phyloP scores from a whole-genome alignment of 345 rosid species.

The Erysimum cheiranthoides region DNA sequence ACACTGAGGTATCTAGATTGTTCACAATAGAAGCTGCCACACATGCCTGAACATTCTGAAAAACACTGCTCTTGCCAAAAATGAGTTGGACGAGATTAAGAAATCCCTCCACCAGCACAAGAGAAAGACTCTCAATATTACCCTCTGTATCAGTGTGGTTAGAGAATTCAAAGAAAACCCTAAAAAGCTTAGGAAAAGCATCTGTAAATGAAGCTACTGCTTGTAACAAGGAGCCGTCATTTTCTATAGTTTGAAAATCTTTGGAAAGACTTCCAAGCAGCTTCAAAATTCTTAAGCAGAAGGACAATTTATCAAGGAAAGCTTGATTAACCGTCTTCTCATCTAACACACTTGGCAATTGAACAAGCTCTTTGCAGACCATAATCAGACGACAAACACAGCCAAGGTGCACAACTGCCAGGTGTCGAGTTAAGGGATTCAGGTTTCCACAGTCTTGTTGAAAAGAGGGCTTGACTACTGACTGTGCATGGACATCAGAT shows the following conservation, averaged over 20 bases:
- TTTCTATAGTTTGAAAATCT: slow-evolving; percentile 66
- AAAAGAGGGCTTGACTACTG: slow-evolving; percentile 47
- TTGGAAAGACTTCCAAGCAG: slow-evolving; percentile 69
- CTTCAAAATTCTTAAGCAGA: slow-evolving; percentile 78
- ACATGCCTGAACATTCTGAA: slow-evolving; percentile 73
- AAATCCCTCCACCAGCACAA: slow-evolving; percentile 80
- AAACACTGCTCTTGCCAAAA: slow-evolving; percentile 64
- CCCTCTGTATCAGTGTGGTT: slow-evolving; percentile 69
- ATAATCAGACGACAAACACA: slow-evolving; percentile 65
- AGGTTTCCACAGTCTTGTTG: slow-evolving; percentile 61
- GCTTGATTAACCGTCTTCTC: slow-evolving; percentile 63
- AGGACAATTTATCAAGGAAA: slow-evolving; percentile 60
- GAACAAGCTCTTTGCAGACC: slow-evolving; percentile 66
- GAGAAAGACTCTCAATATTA: slow-evolving; percentile 70
- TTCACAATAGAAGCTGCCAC: slow-evolving; percentile 71
- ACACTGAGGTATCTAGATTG: slow-evolving; percentile 69
- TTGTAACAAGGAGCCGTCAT: slow-evolving; percentile 63
- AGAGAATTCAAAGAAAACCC: slow-evolving; percentile 64
- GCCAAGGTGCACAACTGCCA: slow-evolving; percentile 76
- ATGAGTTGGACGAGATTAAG: slow-evolving; percentile 74
- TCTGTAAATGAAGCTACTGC: slow-evolving; percentile 74
- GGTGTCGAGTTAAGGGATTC: slow-evolving; percentile 73
- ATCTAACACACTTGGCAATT: slow-evolving; percentile 58
- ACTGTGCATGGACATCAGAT: slow-evolving; percentile 59
- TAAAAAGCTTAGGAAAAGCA: slow-evolving; percentile 63